Evolutionary conservation across 2,329 filamentous ascomycete species (phyloP), one percentile per base, ranked within the genome.

Genomic region (Aspergillus phoenicis): DNA sequence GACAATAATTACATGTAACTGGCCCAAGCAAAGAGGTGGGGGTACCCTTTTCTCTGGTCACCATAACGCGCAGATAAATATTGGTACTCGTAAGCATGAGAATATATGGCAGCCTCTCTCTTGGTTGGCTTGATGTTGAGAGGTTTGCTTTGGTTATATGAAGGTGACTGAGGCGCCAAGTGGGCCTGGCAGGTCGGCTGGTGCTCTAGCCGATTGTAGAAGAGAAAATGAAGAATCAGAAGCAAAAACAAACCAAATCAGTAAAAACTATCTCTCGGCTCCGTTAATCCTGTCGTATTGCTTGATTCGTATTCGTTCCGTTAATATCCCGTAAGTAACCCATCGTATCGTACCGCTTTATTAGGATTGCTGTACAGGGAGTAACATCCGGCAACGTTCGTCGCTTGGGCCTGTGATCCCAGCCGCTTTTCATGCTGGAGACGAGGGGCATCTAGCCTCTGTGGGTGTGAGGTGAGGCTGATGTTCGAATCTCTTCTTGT

Each of bases 311-410:
- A 48, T 60, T 60, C 60, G 52, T 52, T 57, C 60, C 60, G 53
- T 62, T 41, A 57, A 64, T 62, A 62, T 55, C 59, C 62, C 53
- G 53, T 67, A 62, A 58, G 58, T 54, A 62, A 53, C 45, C 64
- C 59, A 63, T 60, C 52, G 54, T 51, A 62, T 63, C 58, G 57
- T 63, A 63, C 55, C 57, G 61, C 60, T 38, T 60, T 59, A 58
- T 62, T 41, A 64, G 57, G 45, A 64, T 15, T 59, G 52, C 52
- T 61, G 59, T 51, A 56, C 55, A 66, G 58, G 30, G 58, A 62
- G 57, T 52, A 51, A 60, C 56, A 60, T 36, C 22, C 45, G 48
- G 51, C 60, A 49, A 61, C 54, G 47, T 39, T 39, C 53, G 45
- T 26, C 52, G 54, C 24, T 39, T 51, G 20, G 61, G 33, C 48